Evolutionary conservation across 495 filamentous ascomycete species (phyloP).

Genomic region (Aspergillus incahuasiensis): DNA sequence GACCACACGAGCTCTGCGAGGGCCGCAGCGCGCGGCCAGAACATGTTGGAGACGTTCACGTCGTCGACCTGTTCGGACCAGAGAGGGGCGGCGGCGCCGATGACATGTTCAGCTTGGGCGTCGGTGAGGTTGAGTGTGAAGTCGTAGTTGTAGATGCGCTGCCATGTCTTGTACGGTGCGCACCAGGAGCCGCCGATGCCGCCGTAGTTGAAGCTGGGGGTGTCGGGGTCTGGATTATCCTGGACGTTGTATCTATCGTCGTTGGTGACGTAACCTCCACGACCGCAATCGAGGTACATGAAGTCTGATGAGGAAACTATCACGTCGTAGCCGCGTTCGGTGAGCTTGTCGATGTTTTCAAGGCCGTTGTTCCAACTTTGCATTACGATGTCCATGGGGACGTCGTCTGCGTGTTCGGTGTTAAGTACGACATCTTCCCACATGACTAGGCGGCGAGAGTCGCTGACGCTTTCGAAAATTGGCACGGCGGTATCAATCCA

Average conservation of each 20-base stretch:
- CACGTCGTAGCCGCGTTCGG: slow-evolving; percentile 47
- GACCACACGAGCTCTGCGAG: slow-evolving; percentile 52
- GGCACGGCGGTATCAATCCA: slow-evolving; percentile 53
- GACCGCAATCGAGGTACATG: slow-evolving; percentile 55
- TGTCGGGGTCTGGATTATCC: slow-evolving; percentile 39
- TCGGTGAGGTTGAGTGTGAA: slow-evolving; percentile 48
- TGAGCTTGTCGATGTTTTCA: slow-evolving; percentile 48
- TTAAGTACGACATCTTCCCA: slow-evolving; percentile 52
- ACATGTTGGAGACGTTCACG: slow-evolving; percentile 39
- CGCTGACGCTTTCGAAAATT: slow-evolving; percentile 39
- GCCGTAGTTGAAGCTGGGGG: slow-evolving; percentile 50
- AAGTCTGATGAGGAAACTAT: slow-evolving; percentile 52
- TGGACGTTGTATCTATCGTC: slow-evolving; percentile 50
- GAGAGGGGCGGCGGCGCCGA: slow-evolving; percentile 48
- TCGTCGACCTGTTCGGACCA: slow-evolving; percentile 56
- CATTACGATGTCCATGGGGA: slow-evolving; percentile 50
- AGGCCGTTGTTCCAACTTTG: slow-evolving; percentile 54
- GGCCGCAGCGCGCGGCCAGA: slow-evolving; percentile 55
- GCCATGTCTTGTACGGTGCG: slow-evolving; percentile 57
- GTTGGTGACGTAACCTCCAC: slow-evolving; percentile 50
- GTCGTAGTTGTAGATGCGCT: slow-evolving; percentile 58
- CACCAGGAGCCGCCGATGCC: slow-evolving; percentile 55
- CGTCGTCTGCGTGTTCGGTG: slow-evolving; percentile 36
- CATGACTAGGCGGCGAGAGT: slow-evolving; percentile 48
- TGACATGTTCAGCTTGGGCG: slow-evolving; percentile 39